Conservation (phyloP, 352 stramenopile species). For the Globisporangium barbulae region DNA sequence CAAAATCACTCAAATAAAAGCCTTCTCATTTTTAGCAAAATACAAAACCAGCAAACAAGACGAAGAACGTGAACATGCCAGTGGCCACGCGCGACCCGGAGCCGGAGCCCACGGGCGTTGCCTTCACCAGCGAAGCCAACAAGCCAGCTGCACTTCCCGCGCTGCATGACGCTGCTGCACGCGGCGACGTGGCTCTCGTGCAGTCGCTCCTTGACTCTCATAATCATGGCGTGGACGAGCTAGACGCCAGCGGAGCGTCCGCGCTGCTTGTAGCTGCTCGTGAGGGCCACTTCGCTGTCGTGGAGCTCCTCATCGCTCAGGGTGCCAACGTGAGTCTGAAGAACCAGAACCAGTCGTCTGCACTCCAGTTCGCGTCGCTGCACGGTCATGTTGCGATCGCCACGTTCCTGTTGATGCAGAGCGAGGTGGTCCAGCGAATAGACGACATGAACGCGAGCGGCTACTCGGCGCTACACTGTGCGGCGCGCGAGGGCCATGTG, state of each 20-base stretch:
- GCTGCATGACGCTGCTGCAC: slow-evolving; percentile 1
- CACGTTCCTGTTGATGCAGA: slow-evolving; percentile 4
- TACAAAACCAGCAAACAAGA: no score
- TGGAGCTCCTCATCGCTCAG: slow-evolving; percentile 4
- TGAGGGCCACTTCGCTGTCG: slow-evolving; percentile 10
- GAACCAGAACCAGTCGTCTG: slow-evolving; percentile 5
- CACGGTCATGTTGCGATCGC: neutral
- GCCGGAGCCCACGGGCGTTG: no score
- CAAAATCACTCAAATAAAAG: no score
- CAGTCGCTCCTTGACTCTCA: slow-evolving; percentile 5
- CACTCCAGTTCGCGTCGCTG: slow-evolving; percentile 5
- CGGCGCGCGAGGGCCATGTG: neutral
- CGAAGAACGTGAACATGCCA: no score
- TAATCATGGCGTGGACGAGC: slow-evolving; percentile 4
- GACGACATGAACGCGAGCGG: slow-evolving; percentile 8
- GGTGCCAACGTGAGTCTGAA: neutral
- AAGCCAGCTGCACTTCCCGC: no score
- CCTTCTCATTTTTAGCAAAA: no score
- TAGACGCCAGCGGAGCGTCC: slow-evolving; percentile 5
- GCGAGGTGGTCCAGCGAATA: neutral
- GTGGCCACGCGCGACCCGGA: no score
- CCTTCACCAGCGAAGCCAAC: no score
- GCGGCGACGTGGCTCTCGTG: neutral
- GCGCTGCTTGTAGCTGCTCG: slow-evolving; percentile 10
- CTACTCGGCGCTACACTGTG: slow-evolving; percentile 14